Evolutionary conservation across 1,284 basidiomycete species (phyloP).

Genomic region (Hemileia vastatrix): DNA sequence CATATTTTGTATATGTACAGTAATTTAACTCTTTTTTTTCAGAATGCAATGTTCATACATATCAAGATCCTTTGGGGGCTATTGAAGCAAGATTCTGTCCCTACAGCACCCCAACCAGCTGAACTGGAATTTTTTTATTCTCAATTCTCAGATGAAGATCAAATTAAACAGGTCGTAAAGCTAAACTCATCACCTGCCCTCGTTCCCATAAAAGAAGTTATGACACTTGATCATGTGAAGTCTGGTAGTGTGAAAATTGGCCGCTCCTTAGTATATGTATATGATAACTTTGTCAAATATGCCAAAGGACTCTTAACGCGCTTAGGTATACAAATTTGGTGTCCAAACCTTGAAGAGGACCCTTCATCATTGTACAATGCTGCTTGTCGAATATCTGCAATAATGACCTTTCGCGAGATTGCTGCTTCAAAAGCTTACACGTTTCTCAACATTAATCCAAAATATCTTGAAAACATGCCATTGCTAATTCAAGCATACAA

Average conservation of each 20-base stretch:
- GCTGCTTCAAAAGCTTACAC: background rate
- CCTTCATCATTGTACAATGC: background rate
- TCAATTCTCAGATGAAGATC: background rate
- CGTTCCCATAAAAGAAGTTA: background rate
- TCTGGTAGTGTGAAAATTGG: slow-evolving; percentile 1
- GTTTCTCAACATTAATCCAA: background rate
- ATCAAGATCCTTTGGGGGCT: slow-evolving; percentile 10
- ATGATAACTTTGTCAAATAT: background rate
- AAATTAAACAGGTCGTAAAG: background rate
- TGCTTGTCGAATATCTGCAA: background rate
- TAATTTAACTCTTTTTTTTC: background rate
- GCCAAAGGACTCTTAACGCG: background rate
- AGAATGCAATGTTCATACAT: slow-evolving; percentile 6
- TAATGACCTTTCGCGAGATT: slow-evolving; percentile 3
- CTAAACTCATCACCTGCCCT: background rate
- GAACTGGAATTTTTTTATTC: background rate
- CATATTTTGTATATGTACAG: background rate
- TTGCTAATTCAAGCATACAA: background rate
- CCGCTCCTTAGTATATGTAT: background rate
- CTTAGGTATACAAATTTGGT: slow-evolving; percentile 1
- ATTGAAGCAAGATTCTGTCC: slow-evolving; percentile 1
- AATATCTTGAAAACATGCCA: too few relatives aligned
- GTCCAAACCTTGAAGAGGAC: background rate
- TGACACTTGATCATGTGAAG: background rate
- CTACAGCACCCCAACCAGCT: background rate